Percentiles rank a stretch among this genome's conserved stretches.
Conservation (phyloP, 495 filamentous ascomycete species). For the Penicillium paradoxum region DNA sequence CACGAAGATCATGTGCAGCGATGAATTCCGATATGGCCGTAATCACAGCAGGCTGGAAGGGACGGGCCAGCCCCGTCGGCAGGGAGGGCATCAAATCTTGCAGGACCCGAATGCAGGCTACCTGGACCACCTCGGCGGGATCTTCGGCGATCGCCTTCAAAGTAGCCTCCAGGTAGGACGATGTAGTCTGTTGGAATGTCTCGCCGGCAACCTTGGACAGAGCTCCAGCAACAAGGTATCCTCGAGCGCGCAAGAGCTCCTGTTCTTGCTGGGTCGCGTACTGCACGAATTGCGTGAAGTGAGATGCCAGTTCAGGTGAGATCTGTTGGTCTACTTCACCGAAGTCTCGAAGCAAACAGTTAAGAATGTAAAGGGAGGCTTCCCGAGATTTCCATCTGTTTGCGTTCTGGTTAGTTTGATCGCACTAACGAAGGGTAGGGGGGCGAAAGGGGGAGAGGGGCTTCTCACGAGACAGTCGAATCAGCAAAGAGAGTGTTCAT, state of each 20-base stretch:
- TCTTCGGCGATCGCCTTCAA: constrained; percentile 71
- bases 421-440: no score
- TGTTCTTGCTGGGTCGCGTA: constrained; percentile 66
- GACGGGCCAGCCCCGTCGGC: constrained; percentile 45
- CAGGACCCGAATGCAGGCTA: constrained; percentile 81
- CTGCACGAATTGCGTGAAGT: constrained; percentile 71
- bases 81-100: constrained; percentile 71
- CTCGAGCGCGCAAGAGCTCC: constrained; percentile 73
- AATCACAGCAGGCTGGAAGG: constrained; percentile 69
- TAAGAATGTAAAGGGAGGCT: constrained; percentile 76
- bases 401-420: no score
- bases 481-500: constrained; percentile 63
- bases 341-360: constrained; percentile 74
- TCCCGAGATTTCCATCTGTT: constrained; percentile 63
- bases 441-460: no score
- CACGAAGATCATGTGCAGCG: constrained; percentile 69
- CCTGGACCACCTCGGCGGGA: constrained; percentile 79
- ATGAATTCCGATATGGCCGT: constrained; percentile 72
- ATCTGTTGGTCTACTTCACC: constrained; percentile 66
- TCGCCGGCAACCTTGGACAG: constrained; percentile 57
- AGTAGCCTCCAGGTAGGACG: constrained; percentile 66
- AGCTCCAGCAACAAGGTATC: constrained; percentile 75
- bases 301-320: constrained; percentile 57
- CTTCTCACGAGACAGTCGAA: constrained; percentile 48
- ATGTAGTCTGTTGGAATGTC: constrained; percentile 47